A percentile compares a stretch with the other conserved stretches of the same genome.
Conservation (phyloP, 2,329 filamentous ascomycete species). For the Teratosphaeria gauchensis region DNA sequence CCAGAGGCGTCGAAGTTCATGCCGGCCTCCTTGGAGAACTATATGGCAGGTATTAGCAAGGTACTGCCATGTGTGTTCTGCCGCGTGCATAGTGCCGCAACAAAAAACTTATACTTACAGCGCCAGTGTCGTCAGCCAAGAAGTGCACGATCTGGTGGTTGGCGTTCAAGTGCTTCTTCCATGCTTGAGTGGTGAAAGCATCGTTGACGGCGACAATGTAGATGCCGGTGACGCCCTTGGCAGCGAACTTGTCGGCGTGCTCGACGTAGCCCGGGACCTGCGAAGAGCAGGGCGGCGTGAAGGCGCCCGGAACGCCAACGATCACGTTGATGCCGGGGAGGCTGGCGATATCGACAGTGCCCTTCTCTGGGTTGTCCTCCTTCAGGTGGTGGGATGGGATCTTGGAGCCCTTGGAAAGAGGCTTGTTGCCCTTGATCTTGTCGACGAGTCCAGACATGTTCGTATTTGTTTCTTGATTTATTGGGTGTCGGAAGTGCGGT, state of each 20-base stretch:
- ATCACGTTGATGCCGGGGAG: constrained; percentile 17
- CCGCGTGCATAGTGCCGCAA: too few relatives aligned
- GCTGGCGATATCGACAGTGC: constrained; percentile 14
- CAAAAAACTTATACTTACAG: constrained; percentile 7
- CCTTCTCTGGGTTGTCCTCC: constrained; percentile 17
- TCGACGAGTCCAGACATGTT: neutral
- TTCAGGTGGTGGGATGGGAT: constrained; percentile 13
- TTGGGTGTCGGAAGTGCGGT: neutral
- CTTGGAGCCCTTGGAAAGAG: constrained; percentile 14
- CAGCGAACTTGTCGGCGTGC: constrained; percentile 17
- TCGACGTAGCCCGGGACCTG: constrained; percentile 19
- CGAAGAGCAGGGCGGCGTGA: constrained; percentile 20
- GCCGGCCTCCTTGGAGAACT: constrained; percentile 17
- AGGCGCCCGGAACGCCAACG: constrained; percentile 19
- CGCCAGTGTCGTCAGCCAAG: constrained; percentile 17
- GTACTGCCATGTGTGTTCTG: neutral
- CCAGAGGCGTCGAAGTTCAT: constrained; percentile 16
- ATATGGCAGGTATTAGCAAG: neutral
- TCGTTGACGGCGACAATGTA: constrained; percentile 22
- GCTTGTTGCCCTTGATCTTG: neutral
- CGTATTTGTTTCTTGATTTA: neutral
- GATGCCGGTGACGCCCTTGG: constrained; percentile 19
- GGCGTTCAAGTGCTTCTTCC: constrained; percentile 18
- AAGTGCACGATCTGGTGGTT: constrained; percentile 15
- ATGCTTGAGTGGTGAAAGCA: constrained; percentile 17